Evolutionary conservation across 331 rosid species (phyloP).

Genomic region (Malus hybrid): DNA sequence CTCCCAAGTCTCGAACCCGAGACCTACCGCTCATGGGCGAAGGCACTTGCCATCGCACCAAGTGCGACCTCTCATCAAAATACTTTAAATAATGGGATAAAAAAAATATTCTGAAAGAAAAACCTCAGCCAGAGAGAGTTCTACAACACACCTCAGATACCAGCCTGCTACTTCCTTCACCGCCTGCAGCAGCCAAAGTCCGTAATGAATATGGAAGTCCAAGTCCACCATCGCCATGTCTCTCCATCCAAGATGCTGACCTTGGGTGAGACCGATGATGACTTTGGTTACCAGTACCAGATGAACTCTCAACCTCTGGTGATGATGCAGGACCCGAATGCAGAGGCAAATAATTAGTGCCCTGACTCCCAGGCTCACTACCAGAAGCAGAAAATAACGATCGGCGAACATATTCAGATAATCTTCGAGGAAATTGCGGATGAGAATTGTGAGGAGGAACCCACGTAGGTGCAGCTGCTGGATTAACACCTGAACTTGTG

Average conservation of each 20-base stretch:
- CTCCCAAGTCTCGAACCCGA: too few relatives aligned
- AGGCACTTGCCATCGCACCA: too few relatives aligned
- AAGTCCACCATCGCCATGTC: slow-evolving; percentile 56
- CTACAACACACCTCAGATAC: slow-evolving; percentile 77
- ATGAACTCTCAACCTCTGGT: slow-evolving; percentile 42
- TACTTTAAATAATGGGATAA: neutral
- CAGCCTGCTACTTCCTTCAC: slow-evolving; percentile 78
- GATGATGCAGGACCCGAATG: slow-evolving; percentile 47
- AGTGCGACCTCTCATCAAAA: too few relatives aligned
- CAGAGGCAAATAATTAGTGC: slow-evolving; percentile 37
- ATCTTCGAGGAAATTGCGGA: slow-evolving; percentile 63
- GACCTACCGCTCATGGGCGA: too few relatives aligned
- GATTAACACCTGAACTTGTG: slow-evolving; percentile 43
- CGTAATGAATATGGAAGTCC: slow-evolving; percentile 76
- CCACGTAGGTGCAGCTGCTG: slow-evolving; percentile 52
- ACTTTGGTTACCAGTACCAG: slow-evolving; percentile 42
- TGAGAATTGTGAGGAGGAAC: slow-evolving; percentile 63
- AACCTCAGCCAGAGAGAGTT: slow-evolving; percentile 12
- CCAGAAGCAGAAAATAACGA: slow-evolving; percentile 58
- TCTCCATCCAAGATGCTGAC: slow-evolving; percentile 59
- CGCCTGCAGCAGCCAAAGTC: slow-evolving; percentile 39
- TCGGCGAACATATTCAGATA: slow-evolving; percentile 69
- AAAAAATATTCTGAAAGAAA: neutral
- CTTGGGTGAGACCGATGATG: slow-evolving; percentile 47
- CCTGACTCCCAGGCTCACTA: slow-evolving; percentile 55